Evolutionary conservation across 305 asterid genomes (phyloP), one percentile per base, ranked within the genome.

Genomic region (Fraxinus velutina): DNA sequence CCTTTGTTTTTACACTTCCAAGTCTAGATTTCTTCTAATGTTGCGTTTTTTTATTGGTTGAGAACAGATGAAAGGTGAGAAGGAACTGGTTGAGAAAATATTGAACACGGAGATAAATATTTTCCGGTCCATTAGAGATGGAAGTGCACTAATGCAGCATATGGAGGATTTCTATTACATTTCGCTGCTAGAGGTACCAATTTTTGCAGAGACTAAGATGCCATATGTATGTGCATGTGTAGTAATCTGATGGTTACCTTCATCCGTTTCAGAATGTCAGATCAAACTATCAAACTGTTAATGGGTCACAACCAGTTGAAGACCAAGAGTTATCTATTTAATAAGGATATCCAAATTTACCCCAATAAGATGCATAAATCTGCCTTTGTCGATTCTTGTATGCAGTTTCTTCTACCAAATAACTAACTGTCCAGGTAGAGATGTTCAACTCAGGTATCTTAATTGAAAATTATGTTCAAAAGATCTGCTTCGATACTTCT

Each of bases 81-180:
- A 85, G 81, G 97, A 94, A 86, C 95, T 94, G 1, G 86, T 96
- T 7, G 98, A 94, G 89, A 96, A 94, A 83, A 94, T 96, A 85
- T 76, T 94, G 87, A 96, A 93, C 92, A 94, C 97, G 2, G 97
- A 96, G 85, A 96, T 96, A 64, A 96, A 91, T 80, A 93, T 96
- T 74, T 96, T 96, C 91, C 96, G 89, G 7, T 78, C 98, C 22
- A 94, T 96, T 73, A 89, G 99, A 91, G 98, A 96, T 83, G 99
- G 98, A 70, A 96, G 92, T 89, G 98, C 97, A 75, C 97, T 96
- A 7, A 94, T 94, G 99, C 98, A 96, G 90, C 98, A 94, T 71
- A 96, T 96, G 99, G 99, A 96, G 87, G 98, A 96, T 88, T 96
- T 96, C 91, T 94, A 96, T 72, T 94, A 96, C 84, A 86, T 96